Conservation (phyloP, 441 rosid species). For the Omphalea diandra region DNA sequence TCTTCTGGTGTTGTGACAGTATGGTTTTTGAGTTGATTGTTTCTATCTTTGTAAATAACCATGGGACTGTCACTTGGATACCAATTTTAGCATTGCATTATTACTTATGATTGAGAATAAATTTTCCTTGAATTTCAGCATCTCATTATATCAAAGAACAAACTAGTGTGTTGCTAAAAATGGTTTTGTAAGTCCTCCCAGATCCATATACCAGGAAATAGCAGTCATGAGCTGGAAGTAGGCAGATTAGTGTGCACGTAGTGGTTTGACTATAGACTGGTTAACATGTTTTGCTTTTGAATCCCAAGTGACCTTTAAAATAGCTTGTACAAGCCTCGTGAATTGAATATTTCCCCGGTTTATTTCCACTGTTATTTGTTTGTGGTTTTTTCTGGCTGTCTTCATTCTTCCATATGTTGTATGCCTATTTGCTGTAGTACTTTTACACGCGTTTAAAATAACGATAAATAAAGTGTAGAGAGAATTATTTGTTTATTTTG, state of each 20-base stretch:
- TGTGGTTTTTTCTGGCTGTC: background rate
- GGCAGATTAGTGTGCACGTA: background rate
- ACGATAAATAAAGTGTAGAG: background rate
- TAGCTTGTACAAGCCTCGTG: background rate
- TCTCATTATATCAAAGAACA: background rate
- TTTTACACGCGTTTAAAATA: background rate
- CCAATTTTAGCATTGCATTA: background rate
- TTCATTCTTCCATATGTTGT: background rate
- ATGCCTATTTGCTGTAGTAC: too few species aligned
- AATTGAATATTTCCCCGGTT: background rate
- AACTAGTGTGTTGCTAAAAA: background rate
- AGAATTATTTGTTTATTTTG: too few species aligned
- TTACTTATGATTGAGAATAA: background rate
- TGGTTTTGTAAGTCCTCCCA: too few species aligned
- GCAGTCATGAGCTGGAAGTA: background rate
- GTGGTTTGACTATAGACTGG: background rate
- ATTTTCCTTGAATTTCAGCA: background rate
- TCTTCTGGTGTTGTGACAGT: background rate
- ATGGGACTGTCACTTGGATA: background rate
- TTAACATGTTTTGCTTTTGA: background rate
- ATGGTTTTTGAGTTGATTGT: conserved; percentile 2
- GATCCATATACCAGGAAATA: background rate
- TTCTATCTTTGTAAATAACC: background rate
- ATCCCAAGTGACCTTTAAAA: conserved; percentile 3
- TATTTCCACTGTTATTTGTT: background rate